phyloP scores from a whole-genome alignment of 352 stramenopile genomes.

The Globisporangium sylvaticum region DNA sequence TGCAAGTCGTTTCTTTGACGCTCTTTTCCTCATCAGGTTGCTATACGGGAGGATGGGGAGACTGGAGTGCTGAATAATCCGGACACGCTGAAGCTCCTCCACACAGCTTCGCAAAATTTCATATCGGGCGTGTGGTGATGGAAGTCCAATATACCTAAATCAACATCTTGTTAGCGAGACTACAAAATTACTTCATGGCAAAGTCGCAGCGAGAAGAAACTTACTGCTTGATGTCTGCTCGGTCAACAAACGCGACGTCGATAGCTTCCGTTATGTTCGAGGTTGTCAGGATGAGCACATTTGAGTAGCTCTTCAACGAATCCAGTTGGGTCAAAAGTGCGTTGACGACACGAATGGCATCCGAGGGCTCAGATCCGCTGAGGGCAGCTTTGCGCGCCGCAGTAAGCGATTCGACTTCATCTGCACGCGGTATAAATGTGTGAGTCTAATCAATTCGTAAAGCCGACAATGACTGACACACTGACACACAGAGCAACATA shows the following conservation, averaged over 20 bases:
- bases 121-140: conserved; percentile 60
- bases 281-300: conserved; percentile 92
- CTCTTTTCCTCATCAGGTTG: conserved; percentile 20
- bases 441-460: too few species aligned
- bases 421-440: conserved; percentile 18
- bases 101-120: conserved; percentile 84
- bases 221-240: conserved; percentile 91
- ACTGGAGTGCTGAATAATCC: conserved; percentile 38
- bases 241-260: conserved; percentile 91
- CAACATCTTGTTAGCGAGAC: conserved; percentile 3
- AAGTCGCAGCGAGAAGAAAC: conserved; percentile 19
- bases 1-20: conserved; percentile 34
- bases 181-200: background rate
- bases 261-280: conserved; percentile 92
- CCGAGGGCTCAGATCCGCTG: conserved; percentile 82
- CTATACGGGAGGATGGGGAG: conserved; percentile 22
- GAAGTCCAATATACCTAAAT: conserved; percentile 60
- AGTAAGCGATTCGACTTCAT: conserved; percentile 92
- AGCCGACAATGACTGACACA: too few species aligned
- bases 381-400: conserved; percentile 66
- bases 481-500: too few species aligned
- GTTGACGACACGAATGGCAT: conserved; percentile 92
- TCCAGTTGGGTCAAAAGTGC: conserved; percentile 89
- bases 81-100: conserved; percentile 73
- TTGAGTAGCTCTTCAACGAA: conserved; percentile 72